Evolutionary conservation across 2,329 filamentous ascomycete genomes (phyloP).

Genomic region (Cercospora zeae-maydis): DNA sequence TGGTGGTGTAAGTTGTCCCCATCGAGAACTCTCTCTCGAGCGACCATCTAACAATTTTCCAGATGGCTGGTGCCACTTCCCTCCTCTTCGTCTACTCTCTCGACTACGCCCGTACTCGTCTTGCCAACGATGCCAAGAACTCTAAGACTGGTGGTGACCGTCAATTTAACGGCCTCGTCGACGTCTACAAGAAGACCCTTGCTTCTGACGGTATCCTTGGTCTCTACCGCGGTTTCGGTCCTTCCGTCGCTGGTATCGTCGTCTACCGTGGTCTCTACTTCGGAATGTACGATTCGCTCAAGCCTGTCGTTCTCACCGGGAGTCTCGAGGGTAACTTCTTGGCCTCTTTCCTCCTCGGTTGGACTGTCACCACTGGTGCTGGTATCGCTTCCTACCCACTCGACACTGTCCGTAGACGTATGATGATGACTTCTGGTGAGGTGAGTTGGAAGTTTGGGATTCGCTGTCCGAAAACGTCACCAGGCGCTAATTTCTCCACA

Average conservation of each 20-base stretch:
- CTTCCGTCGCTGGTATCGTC: conserved; percentile 97
- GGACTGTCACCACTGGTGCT: conserved; percentile 99
- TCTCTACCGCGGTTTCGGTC: conserved; percentile 99
- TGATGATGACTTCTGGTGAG: conserved; percentile 98
- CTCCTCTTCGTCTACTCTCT: conserved; percentile 99
- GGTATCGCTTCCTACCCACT: conserved; percentile 99
- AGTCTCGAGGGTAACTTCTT: conserved; percentile 96
- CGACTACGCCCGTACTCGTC: conserved; percentile 99
- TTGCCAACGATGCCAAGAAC: conserved; percentile 99
- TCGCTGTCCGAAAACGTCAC: not conserved
- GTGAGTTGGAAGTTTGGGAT: conserved; percentile 41
- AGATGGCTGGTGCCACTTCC: conserved; percentile 98
- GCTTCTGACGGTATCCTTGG: conserved; percentile 97
- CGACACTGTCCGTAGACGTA: conserved; percentile 99
- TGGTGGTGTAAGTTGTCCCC: conserved; percentile 77
- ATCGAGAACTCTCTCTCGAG: not conserved
- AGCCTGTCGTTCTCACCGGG: conserved; percentile 94
- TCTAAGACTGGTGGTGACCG: conserved; percentile 95
- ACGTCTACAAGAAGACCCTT: conserved; percentile 99
- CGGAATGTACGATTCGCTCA: conserved; percentile 99
- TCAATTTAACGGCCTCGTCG: conserved; percentile 99
- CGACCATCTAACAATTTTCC: conserved; percentile 14
- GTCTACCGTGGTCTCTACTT: conserved; percentile 99
- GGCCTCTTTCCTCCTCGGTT: conserved; percentile 97
- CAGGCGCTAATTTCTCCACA: conserved; percentile 41